Percentiles rank a stretch among this genome's conserved stretches.
phyloP scores from a whole-genome alignment of 208 protist genomes.

The Acanthamoeba lenticulata region DNA sequence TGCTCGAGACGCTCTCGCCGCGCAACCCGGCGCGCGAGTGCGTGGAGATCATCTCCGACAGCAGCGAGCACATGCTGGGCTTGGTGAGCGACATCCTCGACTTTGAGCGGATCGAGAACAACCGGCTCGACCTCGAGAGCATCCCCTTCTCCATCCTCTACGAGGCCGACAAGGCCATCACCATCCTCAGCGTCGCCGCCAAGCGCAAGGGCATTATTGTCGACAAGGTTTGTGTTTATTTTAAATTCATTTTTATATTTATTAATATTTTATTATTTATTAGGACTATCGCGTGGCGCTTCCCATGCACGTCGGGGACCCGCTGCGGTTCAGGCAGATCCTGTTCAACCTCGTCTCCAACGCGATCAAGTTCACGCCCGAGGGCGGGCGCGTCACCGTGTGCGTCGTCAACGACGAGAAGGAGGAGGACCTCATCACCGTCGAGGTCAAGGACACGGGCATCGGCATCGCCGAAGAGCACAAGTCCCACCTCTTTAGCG shows the following conservation, averaged over 20 bases:
- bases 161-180: slow-evolving; percentile 33
- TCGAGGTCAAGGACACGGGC: slow-evolving; percentile 74
- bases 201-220: slow-evolving; percentile 30
- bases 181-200: slow-evolving; percentile 17
- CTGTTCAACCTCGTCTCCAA: slow-evolving; percentile 65
- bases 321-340: slow-evolving; percentile 54
- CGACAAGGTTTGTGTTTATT: too few species aligned
- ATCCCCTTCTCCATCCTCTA: slow-evolving; percentile 48
- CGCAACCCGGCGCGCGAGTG: slow-evolving; percentile 1
- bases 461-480: slow-evolving; percentile 77
- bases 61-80: slow-evolving; percentile 31
- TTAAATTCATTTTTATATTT: too few species aligned
- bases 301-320: slow-evolving; percentile 63
- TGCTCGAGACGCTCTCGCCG: slow-evolving; percentile 10
- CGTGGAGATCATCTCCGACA: slow-evolving; percentile 37
- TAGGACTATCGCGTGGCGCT: background rate
- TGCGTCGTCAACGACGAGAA: background rate
- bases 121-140: slow-evolving; percentile 1
- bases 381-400: background rate
- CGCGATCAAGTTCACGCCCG: slow-evolving; percentile 66
- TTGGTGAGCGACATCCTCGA: slow-evolving; percentile 64
- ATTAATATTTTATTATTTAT: too few species aligned
- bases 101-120: slow-evolving; percentile 48
- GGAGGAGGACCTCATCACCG: background rate
- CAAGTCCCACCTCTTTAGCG: slow-evolving; percentile 61